Base-by-base conservation (phyloP, 306 rosid species). In the Nissolia schottii region DNA sequence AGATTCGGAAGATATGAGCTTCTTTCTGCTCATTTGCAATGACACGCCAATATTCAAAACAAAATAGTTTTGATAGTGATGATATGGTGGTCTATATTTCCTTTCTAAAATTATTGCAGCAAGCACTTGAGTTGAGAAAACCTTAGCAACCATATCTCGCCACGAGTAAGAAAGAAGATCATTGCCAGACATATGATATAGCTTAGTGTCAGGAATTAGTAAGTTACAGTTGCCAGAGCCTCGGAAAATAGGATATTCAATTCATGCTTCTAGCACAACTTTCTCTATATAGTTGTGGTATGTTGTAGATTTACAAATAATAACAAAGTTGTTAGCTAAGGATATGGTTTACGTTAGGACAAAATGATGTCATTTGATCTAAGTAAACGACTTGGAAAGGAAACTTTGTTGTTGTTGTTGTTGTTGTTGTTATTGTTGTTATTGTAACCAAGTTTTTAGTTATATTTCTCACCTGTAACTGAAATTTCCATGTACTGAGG, bases 321-420 rank as follows among this genome's bases (percentile, higher is more conserved):
- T 62, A 70, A 38, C 77, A 31, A 71, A 63, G 67, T 70, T 48
- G 20, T 71, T 34, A 43, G 41, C 25, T 2, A 20, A 43, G 18
- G 18, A 43, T 45, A 5, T 45, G 51, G 3, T 3, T 45, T n/a
- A n/a, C 8, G 16, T 0, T 1, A 37, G 11, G 43, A 37, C 43
- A 37, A 0, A 37, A 37, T 37, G 11, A 14, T 2, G 5, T 45
- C 20, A 2, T 45, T n/a, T 45, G 51, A 45, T 45, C 20, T 45
- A n/a, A n/a, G 20, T 45, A n/a, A 22, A 3, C 2, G 20, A 45
- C 20, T n/a, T 45, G 51, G 20, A 22, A 45, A 22, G 15, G 15
- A 9, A n/a, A 15, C 51, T 45, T 37, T 37, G 43, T 8, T n/a
- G 51, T 16, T 14, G 6, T 45, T n/a, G 67, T 78, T 66, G 27